A percentile compares a stretch with the other conserved stretches of the same genome.
These are phyloP conservation scores for Nakazawaea ernobii DNA, from an alignment of 805 yeast species.

Conservation along the genomic window DNA sequence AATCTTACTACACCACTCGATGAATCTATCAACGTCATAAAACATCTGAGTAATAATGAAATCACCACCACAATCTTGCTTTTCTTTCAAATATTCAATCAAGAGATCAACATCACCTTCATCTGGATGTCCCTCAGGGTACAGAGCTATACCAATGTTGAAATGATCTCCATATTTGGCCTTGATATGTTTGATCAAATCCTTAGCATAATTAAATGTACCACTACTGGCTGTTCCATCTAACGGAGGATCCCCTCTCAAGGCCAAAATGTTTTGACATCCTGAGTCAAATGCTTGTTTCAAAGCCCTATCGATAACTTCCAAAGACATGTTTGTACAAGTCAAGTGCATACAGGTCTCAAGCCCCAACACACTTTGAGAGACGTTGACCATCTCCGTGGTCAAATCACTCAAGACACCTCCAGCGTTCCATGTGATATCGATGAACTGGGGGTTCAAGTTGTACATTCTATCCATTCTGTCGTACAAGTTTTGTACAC, in stretches of 20 bases:
- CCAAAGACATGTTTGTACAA: slow-evolving; percentile 88
- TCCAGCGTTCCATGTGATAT: slow-evolving; percentile 98
- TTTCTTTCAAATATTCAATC: slow-evolving; percentile 67
- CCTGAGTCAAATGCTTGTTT: slow-evolving; percentile 84
- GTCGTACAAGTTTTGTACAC: slow-evolving; percentile 92
- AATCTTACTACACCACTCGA: slow-evolving; percentile 72
- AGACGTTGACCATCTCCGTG: slow-evolving; percentile 85
- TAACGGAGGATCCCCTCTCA: slow-evolving; percentile 92
- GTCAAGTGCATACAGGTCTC: slow-evolving; percentile 98
- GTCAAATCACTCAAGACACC: slow-evolving; percentile 81
- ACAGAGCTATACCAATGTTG: slow-evolving; percentile 94
- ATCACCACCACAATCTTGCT: slow-evolving; percentile 90
- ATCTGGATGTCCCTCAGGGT: slow-evolving; percentile 97
- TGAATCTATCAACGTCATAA: slow-evolving; percentile 88
- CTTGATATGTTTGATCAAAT: slow-evolving; percentile 73
- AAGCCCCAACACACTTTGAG: slow-evolving; percentile 84
- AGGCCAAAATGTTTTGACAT: slow-evolving; percentile 90
- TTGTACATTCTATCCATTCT: slow-evolving; percentile 97
- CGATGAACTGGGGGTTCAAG: slow-evolving; percentile 84
- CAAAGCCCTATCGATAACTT: slow-evolving; percentile 77
- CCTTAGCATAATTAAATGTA: slow-evolving; percentile 86
- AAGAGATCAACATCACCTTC: slow-evolving; percentile 52
- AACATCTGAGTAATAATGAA: slow-evolving; percentile 96
- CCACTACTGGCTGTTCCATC: slow-evolving; percentile 70
- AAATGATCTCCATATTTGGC: slow-evolving; percentile 79